Percentiles rank a stretch among this genome's conserved stretches.
These are phyloP conservation scores for Moesziomyces sp. DNA, from an alignment of 1,284 basidiomycete genomes.

Conservation along the genomic window DNA sequence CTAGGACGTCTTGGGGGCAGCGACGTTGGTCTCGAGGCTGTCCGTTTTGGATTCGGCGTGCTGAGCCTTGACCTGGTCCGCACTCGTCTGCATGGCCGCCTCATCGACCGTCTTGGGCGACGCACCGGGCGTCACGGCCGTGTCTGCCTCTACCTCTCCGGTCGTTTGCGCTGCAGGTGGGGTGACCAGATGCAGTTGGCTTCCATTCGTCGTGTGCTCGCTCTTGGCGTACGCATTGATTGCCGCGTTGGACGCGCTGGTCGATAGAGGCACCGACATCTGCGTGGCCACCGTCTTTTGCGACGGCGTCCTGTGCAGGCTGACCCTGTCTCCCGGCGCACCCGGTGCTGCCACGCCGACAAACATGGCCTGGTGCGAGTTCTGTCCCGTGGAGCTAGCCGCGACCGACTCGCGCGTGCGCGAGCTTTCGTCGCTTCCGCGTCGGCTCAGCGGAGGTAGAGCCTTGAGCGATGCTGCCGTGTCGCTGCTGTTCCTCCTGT, in stretches of 20 bases:
- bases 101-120: no score
- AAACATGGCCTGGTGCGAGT: slow-evolving; percentile 54
- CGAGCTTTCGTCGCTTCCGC: slow-evolving; percentile 58
- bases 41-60: neutral
- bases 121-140: neutral
- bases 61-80: neutral
- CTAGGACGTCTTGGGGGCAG: no score
- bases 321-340: slow-evolving; percentile 34
- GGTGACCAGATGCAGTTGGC: slow-evolving; percentile 23
- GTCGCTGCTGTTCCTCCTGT: slow-evolving; percentile 56
- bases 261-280: slow-evolving; percentile 55
- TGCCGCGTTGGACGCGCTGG: slow-evolving; percentile 39
- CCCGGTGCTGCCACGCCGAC: slow-evolving; percentile 19
- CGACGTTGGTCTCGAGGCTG: neutral
- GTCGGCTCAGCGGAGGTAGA: slow-evolving; percentile 60
- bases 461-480: slow-evolving; percentile 61
- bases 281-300: slow-evolving; percentile 61
- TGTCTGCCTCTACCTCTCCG: neutral
- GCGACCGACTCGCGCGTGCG: slow-evolving; percentile 51
- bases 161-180: slow-evolving; percentile 5
- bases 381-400: slow-evolving; percentile 55
- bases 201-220: slow-evolving; percentile 28
- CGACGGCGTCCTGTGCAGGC: slow-evolving; percentile 59
- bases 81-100: no score
- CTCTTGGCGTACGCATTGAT: slow-evolving; percentile 31